Evolutionary conservation across 345 rosid species (phyloP).

Genomic region (Cardiospermum halicacabum): DNA sequence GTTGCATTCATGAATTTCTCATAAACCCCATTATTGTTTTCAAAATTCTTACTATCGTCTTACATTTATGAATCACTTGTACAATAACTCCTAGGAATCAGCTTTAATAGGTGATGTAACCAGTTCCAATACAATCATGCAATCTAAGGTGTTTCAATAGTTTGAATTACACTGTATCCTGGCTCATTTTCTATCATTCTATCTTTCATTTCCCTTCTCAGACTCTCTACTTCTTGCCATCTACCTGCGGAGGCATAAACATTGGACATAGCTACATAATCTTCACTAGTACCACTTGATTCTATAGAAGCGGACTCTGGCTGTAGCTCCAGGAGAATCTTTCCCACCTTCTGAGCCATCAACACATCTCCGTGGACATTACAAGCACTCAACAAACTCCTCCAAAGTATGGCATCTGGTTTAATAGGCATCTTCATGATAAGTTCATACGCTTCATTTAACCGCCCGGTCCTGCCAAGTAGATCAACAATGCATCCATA

Average conservation of each 20-base stretch:
- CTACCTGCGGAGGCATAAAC: constrained; percentile 47
- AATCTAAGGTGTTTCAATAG: neutral
- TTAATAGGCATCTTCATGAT: constrained; percentile 37
- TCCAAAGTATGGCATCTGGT: constrained; percentile 44
- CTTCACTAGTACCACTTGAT: constrained; percentile 28
- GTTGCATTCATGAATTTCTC: neutral
- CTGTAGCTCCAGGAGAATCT: constrained; percentile 33
- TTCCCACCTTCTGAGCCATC: constrained; percentile 43
- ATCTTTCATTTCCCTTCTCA: constrained; percentile 34
- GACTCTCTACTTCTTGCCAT: constrained; percentile 49
- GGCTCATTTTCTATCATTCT: constrained; percentile 23
- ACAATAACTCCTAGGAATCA: neutral
- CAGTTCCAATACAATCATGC: neutral
- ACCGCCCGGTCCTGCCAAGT: constrained; percentile 46
- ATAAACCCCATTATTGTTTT: neutral
- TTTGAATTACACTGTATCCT: constrained; percentile 17
- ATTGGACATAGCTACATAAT: constrained; percentile 54
- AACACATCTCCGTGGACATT: constrained; percentile 43
- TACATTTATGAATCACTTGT: neutral
- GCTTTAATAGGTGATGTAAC: neutral
- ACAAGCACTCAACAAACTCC: constrained; percentile 46
- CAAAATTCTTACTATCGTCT: no score
- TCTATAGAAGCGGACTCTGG: constrained; percentile 11
- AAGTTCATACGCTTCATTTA: constrained; percentile 45
- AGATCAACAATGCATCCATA: constrained; percentile 52